A percentile compares a stretch with the other conserved stretches of the same genome.
phyloP scores from a whole-genome alignment of 108 stramenopile species.

The Stephanodiscus minutulus region DNA sequence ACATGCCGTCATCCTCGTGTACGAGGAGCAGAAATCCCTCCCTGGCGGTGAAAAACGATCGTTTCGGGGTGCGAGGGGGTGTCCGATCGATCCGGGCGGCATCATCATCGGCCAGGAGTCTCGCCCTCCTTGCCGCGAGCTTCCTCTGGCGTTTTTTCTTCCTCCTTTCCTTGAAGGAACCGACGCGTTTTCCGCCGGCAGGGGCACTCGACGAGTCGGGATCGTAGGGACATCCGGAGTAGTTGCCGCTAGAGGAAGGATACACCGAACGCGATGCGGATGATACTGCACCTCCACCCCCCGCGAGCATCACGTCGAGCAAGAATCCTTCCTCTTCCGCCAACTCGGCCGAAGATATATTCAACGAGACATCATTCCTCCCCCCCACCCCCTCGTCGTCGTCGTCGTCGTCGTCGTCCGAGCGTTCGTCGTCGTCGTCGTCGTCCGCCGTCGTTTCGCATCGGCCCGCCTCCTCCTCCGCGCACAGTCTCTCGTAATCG shows the following conservation, averaged over 20 bases:
- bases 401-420: neutral
- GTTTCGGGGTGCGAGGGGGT: no score
- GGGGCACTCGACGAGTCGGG: neutral
- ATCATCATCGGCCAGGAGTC: neutral
- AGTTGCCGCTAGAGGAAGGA: no score
- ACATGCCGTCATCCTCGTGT: neutral
- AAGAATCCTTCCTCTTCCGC: slow-evolving; percentile 23
- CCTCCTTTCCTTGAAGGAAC: neutral
- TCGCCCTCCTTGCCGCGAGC: neutral
- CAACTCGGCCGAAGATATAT: slow-evolving; percentile 27
- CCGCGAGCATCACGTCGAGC: slow-evolving; percentile 23
- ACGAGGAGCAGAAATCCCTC: slow-evolving; percentile 34
- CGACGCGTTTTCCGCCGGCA: neutral
- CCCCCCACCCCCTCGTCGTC: neutral
- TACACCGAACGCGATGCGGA: no score
- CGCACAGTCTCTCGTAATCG: neutral
- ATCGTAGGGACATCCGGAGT: neutral
- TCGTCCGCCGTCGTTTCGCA: neutral
- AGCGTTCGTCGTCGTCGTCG: neutral
- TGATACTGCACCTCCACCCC: neutral
- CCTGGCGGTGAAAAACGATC: slow-evolving; percentile 1
- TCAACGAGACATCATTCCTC: slow-evolving; percentile 8
- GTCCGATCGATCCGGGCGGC: neutral
- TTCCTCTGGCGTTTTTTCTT: slow-evolving; percentile 12
- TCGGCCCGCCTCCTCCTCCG: slow-evolving; percentile 7